Base-by-base conservation (phyloP, 768 basidiomycete genomes). In the Lactarius evosmus region DNA sequence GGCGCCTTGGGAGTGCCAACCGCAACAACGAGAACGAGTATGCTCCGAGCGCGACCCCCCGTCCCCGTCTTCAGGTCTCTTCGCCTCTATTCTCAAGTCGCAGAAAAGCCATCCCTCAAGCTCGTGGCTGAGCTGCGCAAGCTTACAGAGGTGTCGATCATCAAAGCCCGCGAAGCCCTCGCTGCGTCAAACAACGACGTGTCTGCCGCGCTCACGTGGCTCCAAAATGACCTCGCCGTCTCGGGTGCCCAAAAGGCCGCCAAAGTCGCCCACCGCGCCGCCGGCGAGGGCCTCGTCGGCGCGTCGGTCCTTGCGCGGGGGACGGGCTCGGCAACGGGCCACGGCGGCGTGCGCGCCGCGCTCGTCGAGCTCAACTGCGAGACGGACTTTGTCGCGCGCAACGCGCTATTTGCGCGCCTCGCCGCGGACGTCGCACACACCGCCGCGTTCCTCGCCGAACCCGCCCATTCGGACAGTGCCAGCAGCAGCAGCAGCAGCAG, bases 341-440 rank as follows among this genome's bases (percentile, higher is more conserved):
- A 73, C 22, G 80, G 80, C 1, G 80, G 83, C 41, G 75, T 91
- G 38, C 84, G 91, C 40, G 93, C 90, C 12, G 86, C 89, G 22
- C 89, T 97, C 83, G 78, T 98, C 61, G 95, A 98, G 75, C 79
- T 97, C 65, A 93, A 92, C 69, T 98, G 95, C 78, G 95, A 98
- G 78, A 97, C 95, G 58, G 95, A 98, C 77, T 98, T 97, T 72
- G 95, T 98, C 32, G 92, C 87, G 27, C 78, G 91, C 67, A 95
- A 93, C 70, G 84, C 88, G 62, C 78, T 93, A 14, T 98, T 98
- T 70, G 80, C 84, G 17, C 80, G 80, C 59, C 82, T 95, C 41
- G 88, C 90, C 14, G 79, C 81, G 44, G 86, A 92, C 69, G 87
- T 97, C 68, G 89, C 93, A 17, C 87, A 91, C 69, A 93, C 91